phyloP scores from a whole-genome alignment of 2,329 filamentous ascomycete genomes.

The Exophiala spinifera region DNA sequence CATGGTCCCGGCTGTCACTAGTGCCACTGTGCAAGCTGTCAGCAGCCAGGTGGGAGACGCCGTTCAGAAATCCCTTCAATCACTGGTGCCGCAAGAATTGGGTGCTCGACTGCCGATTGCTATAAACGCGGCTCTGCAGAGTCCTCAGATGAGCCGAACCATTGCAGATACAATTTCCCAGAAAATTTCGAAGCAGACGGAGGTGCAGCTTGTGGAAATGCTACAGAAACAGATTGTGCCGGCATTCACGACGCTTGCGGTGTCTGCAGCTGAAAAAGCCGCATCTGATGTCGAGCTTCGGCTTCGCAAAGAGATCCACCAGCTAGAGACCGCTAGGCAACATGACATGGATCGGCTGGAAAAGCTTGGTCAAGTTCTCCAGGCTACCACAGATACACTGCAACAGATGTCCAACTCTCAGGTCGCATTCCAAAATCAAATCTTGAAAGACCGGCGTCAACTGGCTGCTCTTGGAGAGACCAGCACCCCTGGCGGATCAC shows the following conservation, averaged over 20 bases:
- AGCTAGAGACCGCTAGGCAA: conserved; percentile 51
- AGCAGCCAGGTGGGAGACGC: conserved; percentile 68
- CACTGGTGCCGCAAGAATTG: conserved; percentile 68
- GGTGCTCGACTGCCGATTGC: conserved; percentile 66
- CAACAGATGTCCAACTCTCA: conserved; percentile 44
- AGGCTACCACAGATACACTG: conserved; percentile 52
- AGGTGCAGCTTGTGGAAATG: conserved; percentile 63
- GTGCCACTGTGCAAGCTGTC: conserved; percentile 65
- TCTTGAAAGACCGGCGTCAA: conserved; percentile 33
- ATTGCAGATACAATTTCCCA: conserved; percentile 70
- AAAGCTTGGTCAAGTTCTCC: conserved; percentile 57
- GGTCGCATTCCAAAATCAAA: conserved; percentile 41
- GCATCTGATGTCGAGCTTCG: conserved; percentile 65
- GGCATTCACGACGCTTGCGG: conserved; percentile 62
- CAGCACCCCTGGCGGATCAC: conserved; percentile 32
- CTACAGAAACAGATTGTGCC: conserved; percentile 65
- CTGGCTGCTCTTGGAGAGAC: conserved; percentile 18
- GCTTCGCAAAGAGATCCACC: conserved; percentile 50
- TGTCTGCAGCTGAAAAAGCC: conserved; percentile 65
- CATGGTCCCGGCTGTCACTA: conserved; percentile 71
- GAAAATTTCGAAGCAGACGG: conserved; percentile 64
- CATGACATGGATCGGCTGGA: conserved; percentile 58
- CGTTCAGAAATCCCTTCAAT: conserved; percentile 64
- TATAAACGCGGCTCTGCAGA: conserved; percentile 66
- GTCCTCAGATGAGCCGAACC: conserved; percentile 67